Percentiles rank a stretch among this genome's conserved stretches.
These are phyloP conservation scores for Ajuga reptans DNA, from an alignment of 305 asterid genomes.

Conservation along the genomic window DNA sequence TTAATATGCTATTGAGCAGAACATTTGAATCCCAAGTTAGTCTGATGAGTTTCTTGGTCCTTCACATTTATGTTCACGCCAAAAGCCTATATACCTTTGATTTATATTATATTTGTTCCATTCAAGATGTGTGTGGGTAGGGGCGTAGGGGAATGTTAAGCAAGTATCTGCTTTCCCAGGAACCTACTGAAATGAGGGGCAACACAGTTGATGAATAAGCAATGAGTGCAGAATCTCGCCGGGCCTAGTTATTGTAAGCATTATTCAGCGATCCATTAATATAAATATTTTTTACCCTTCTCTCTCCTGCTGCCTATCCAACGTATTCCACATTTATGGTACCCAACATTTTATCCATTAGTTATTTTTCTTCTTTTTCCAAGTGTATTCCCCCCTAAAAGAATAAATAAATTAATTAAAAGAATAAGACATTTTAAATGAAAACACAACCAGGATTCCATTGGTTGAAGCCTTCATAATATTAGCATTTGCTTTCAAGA, in stretches of 20 bases:
- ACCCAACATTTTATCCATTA: neutral
- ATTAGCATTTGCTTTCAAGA: neutral
- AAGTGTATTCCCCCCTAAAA: too few species aligned
- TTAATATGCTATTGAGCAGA: neutral
- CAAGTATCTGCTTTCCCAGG: neutral
- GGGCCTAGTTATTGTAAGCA: too few species aligned
- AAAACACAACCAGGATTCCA: too few species aligned
- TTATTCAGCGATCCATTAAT: too few species aligned
- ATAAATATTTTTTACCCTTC: too few species aligned
- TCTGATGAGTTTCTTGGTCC: neutral
- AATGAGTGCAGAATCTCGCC: neutral
- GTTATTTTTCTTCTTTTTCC: neutral
- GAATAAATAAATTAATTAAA: too few species aligned
- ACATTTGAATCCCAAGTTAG: neutral
- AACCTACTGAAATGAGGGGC: neutral
- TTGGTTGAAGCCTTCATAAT: too few species aligned
- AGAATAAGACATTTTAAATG: too few species aligned
- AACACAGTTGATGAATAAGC: neutral
- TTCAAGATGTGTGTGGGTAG: neutral
- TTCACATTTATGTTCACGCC: neutral
- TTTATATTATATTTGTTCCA: neutral
- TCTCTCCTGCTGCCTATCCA: neutral
- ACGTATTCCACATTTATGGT: neutral
- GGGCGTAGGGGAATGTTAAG: neutral
- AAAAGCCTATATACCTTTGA: neutral